phyloP scores from a whole-genome alignment of 2,329 filamentous ascomycete species.

The Colletotrichum euphorbiae region DNA sequence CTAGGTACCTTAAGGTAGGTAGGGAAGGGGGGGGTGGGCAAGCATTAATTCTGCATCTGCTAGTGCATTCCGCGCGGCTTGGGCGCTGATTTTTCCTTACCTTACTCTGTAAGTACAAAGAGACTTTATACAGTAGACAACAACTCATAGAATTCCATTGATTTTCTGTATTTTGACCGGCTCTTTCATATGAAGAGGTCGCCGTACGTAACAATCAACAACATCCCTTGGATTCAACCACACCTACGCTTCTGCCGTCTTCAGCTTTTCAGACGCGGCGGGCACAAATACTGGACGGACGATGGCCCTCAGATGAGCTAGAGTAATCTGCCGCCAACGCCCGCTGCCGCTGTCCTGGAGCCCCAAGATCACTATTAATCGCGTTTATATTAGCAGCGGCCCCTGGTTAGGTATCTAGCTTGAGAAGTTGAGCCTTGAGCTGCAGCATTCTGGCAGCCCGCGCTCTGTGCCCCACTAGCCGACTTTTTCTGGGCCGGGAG shows the following conservation, averaged over 20 bases:
- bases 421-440: too few species aligned
- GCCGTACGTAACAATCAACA: constrained; percentile 19
- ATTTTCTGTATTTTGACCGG: constrained; percentile 1
- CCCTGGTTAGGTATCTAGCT: constrained; percentile 25
- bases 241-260: not conserved
- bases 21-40: not conserved
- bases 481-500: constrained; percentile 7
- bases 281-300: not conserved
- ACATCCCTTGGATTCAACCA: constrained; percentile 4
- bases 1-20: too few species aligned
- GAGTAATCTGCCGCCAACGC: constrained; percentile 21
- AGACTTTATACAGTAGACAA: too few species aligned
- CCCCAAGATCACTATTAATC: constrained; percentile 24
- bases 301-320: not conserved
- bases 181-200: not conserved
- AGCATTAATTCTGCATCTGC: constrained; percentile 20
- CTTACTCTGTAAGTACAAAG: not conserved
- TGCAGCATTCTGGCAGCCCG: constrained; percentile 31
- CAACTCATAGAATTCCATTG: not conserved
- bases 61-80: too few species aligned
- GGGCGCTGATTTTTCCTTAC: not conserved
- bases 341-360: constrained; percentile 21
- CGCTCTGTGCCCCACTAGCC: constrained; percentile 12
- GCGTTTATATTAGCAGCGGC: constrained; percentile 16
- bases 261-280: not conserved